Evolutionary conservation across 495 filamentous ascomycete genomes (phyloP).

Genomic region (Xylaria sp.): DNA sequence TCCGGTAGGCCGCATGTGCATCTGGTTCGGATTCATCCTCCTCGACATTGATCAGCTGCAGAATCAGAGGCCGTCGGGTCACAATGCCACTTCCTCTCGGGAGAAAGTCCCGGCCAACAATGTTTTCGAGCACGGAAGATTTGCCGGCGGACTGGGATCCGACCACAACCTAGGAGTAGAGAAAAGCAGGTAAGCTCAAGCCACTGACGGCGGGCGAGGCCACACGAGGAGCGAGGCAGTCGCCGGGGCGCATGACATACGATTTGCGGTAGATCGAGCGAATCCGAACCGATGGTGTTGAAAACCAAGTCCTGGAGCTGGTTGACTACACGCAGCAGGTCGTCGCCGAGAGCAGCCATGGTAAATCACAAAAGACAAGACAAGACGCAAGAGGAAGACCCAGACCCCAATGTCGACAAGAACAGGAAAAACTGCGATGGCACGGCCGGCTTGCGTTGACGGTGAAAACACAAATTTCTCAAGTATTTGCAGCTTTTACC

Average conservation of each 20-base stretch:
- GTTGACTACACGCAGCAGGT: slow-evolving; percentile 91
- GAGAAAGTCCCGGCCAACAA: slow-evolving; percentile 96
- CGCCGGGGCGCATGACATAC: slow-evolving; percentile 61
- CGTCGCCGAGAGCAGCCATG: slow-evolving; percentile 80
- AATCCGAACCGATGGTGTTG: slow-evolving; percentile 99
- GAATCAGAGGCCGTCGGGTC: slow-evolving; percentile 89
- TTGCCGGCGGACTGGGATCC: slow-evolving; percentile 99
- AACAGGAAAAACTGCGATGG: slow-evolving; percentile 17
- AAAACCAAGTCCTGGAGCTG: slow-evolving; percentile 98
- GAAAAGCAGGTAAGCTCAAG: slow-evolving; percentile 29
- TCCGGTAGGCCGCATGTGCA: slow-evolving; percentile 59
- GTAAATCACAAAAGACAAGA: slow-evolving; percentile 26
- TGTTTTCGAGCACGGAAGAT: slow-evolving; percentile 99
- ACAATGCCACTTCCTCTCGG: slow-evolving; percentile 97
- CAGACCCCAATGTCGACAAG: background rate
- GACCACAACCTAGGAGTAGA: slow-evolving; percentile 83
- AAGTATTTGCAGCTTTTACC: slow-evolving; percentile 15
- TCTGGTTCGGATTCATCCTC: slow-evolving; percentile 77
- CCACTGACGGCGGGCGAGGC: background rate
- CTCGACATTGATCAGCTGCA: slow-evolving; percentile 97
- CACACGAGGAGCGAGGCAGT: background rate
- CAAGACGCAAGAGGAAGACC: background rate
- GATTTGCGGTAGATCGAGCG: slow-evolving; percentile 96
- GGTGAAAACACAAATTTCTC: slow-evolving; percentile 5
- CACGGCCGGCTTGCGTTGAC: slow-evolving; percentile 18